phyloP scores from a whole-genome alignment of 345 rosid species.

The Dimocarpus longan region DNA sequence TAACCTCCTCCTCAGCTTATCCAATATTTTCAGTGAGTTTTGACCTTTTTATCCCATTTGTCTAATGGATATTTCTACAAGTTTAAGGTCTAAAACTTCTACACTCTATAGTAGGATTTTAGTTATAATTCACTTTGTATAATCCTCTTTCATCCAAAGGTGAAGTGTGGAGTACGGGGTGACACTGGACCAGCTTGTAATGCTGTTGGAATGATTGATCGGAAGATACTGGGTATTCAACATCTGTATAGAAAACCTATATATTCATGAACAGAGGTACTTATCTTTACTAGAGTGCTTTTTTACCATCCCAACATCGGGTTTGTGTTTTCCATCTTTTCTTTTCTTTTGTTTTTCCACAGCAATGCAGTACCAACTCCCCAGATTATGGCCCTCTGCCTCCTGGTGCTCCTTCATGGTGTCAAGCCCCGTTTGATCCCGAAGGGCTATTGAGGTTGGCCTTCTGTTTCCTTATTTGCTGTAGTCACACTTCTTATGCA shows the following conservation, averaged over 20 bases:
- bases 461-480: constrained; percentile 15
- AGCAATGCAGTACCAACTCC: constrained; percentile 80
- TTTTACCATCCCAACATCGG: neutral
- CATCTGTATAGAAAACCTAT: constrained; percentile 74
- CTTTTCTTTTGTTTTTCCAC: constrained; percentile 19
- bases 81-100: neutral
- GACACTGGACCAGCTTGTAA: constrained; percentile 86
- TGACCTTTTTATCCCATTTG: neutral
- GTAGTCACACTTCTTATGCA: neutral
- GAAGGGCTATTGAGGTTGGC: constrained; percentile 85
- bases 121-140: neutral
- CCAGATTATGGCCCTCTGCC: constrained; percentile 79
- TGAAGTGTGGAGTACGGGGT: constrained; percentile 77
- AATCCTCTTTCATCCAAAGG: constrained; percentile 42
- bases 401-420: constrained; percentile 84
- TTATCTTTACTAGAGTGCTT: constrained; percentile 5
- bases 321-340: neutral
- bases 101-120: neutral
- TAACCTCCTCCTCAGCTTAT: constrained; percentile 42
- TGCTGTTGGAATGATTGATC: constrained; percentile 85
- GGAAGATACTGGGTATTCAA: constrained; percentile 58
- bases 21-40: constrained; percentile 51
- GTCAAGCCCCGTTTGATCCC: constrained; percentile 94
- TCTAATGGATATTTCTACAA: neutral
- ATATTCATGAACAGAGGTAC: constrained; percentile 65